Percentiles rank a stretch among this genome's conserved stretches.
phyloP scores from a whole-genome alignment of 2,329 filamentous ascomycete species.

The Ascochyta clinopodiicola region DNA sequence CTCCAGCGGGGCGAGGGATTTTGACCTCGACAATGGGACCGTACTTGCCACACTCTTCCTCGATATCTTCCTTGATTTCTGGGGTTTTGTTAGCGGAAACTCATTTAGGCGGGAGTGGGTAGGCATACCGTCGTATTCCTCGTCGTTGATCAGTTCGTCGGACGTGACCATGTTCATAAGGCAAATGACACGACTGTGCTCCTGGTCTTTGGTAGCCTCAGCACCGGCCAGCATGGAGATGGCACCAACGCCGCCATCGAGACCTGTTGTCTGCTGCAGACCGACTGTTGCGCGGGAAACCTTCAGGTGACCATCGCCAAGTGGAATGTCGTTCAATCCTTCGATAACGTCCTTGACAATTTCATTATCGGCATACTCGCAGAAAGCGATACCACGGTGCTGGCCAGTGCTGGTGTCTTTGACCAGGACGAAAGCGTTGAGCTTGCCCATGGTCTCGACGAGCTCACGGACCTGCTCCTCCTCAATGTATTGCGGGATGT shows the following conservation, averaged over 20 bases:
- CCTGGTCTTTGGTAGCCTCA: constrained; percentile 72
- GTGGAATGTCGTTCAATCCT: constrained; percentile 89
- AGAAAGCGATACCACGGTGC: constrained; percentile 93
- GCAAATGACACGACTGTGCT: constrained; percentile 84
- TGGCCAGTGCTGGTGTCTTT: constrained; percentile 86
- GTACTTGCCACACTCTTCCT: constrained; percentile 91
- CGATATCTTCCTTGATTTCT: constrained; percentile 97
- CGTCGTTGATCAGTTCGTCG: constrained; percentile 90
- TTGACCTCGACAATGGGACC: constrained; percentile 87
- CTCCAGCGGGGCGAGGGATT: constrained; percentile 84
- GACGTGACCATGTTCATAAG: constrained; percentile 98
- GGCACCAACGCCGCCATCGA: constrained; percentile 95
- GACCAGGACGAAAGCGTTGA: constrained; percentile 89
- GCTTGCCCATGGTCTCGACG: constrained; percentile 85
- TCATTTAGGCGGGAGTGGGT: background rate
- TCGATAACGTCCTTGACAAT: constrained; percentile 87
- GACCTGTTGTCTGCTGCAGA: constrained; percentile 86
- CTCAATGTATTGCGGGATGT: constrained; percentile 84
- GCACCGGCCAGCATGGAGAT: constrained; percentile 98
- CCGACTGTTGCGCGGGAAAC: constrained; percentile 91
- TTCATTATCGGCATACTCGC: constrained; percentile 83
- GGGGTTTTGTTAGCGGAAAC: constrained; percentile 11
- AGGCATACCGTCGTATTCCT: constrained; percentile 87
- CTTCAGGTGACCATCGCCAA: constrained; percentile 85
- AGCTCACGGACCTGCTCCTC: constrained; percentile 94